These are phyloP conservation scores for Saprolegnia diclina DNA, from an alignment of 352 stramenopile genomes.

Conservation along the genomic window DNA sequence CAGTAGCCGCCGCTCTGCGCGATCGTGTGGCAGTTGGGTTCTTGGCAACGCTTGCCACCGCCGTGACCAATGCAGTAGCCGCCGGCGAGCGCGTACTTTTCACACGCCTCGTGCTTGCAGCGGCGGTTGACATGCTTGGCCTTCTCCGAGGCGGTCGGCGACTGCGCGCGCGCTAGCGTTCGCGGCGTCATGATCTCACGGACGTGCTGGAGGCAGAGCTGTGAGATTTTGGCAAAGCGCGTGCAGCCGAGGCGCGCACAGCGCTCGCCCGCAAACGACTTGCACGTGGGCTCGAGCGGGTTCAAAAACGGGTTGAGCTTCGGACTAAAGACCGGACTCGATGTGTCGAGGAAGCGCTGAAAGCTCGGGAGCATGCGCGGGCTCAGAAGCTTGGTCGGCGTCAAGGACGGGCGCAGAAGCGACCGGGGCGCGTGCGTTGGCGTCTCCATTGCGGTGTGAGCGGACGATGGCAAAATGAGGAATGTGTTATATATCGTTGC, in stretches of 20 bases:
- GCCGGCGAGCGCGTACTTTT: conserved; percentile 57
- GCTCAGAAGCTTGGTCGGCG: conserved; percentile 3
- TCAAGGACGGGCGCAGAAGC: conserved; percentile 10
- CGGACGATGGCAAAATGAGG: not conserved
- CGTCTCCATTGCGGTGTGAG: not conserved
- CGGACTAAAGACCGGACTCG: not conserved
- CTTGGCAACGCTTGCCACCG: conserved; percentile 64
- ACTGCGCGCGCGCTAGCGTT: not conserved
- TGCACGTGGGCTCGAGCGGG: conserved; percentile 8
- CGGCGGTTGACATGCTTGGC: conserved; percentile 24
- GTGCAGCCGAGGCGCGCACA: conserved; percentile 36
- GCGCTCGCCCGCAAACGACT: conserved; percentile 2
- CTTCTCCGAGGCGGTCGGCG: conserved; percentile 1
- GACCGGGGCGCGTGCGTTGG: not conserved
- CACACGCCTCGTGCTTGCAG: conserved; percentile 48
- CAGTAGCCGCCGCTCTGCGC: conserved; percentile 33
- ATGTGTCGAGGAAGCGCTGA: conserved; percentile 2
- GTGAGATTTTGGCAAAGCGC: conserved; percentile 64
- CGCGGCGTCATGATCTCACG: conserved; percentile 27
- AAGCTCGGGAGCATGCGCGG: not conserved
- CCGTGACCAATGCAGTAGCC: conserved; percentile 61
- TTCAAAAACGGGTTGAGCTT: conserved; percentile 10
- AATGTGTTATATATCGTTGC: too few species aligned
- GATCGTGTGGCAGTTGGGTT: conserved; percentile 56
- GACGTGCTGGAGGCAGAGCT: conserved; percentile 57